Conservation (phyloP, 1,284 basidiomycete genomes). For the Chalciporus piperatoides region DNA sequence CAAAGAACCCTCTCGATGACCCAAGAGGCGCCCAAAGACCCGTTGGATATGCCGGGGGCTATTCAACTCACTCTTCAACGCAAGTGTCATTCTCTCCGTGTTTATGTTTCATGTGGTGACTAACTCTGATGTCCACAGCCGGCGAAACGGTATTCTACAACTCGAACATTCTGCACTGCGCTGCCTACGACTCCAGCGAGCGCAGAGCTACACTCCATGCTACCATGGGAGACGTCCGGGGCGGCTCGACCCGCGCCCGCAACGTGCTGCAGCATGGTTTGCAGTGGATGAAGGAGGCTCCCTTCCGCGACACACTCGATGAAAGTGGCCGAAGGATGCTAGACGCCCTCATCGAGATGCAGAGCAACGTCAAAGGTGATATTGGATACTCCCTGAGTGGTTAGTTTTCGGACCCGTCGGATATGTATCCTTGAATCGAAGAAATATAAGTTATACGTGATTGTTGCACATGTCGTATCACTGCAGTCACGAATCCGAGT, state of each 20-base stretch:
- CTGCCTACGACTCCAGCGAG: conserved; percentile 52
- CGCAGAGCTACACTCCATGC: conserved; percentile 73
- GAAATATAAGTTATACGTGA: not conserved
- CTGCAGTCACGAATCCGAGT: not conserved
- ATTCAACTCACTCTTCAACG: conserved; percentile 58
- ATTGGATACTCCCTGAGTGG: conserved; percentile 49
- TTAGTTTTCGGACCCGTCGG: conserved; percentile 2
- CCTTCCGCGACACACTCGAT: conserved; percentile 50
- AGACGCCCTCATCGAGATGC: conserved; percentile 56
- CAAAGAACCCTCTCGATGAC: conserved; percentile 60
- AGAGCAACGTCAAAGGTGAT: conserved; percentile 42
- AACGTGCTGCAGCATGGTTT: conserved; percentile 82
- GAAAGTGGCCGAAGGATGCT: conserved; percentile 56
- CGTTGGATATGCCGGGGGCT: conserved; percentile 67
- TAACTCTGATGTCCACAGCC: conserved; percentile 31
- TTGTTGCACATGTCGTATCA: not conserved
- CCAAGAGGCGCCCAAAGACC: conserved; percentile 51
- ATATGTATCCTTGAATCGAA: not conserved
- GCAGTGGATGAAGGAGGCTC: conserved; percentile 64
- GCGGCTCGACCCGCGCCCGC: conserved; percentile 62
- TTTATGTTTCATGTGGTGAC: conserved; percentile 23
- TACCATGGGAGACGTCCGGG: conserved; percentile 62
- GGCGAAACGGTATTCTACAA: conserved; percentile 84
- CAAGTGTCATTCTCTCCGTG: conserved; percentile 29
- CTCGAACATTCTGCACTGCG: conserved; percentile 77